phyloP scores from a whole-genome alignment of 164 flowering plant genomes.

The Umbellularia californica region DNA sequence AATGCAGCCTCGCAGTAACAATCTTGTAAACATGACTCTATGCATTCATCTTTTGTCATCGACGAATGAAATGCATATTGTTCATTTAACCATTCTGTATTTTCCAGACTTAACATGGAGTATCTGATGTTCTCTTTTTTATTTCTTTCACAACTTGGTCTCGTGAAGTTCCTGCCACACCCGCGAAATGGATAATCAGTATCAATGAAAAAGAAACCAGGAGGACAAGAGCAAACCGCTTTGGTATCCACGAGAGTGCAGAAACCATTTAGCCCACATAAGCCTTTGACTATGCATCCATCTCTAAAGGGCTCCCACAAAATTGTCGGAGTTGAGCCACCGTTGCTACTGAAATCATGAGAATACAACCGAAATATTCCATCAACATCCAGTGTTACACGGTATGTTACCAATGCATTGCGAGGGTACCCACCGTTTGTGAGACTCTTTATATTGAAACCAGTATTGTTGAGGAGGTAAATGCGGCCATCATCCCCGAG shows the following conservation, averaged over 20 bases:
- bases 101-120: not conserved
- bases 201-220: not conserved
- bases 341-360: not conserved
- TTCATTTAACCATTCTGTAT: constrained; percentile 28
- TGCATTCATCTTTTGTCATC: constrained; percentile 26
- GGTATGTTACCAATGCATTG: not conserved
- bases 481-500: not conserved
- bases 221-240: constrained; percentile 30
- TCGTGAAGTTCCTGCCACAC: constrained; percentile 26
- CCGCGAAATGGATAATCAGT: constrained; percentile 17
- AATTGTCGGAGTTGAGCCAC: not conserved
- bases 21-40: constrained; percentile 30
- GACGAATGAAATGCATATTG: not conserved
- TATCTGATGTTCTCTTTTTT: constrained; percentile 4
- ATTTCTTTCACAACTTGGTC: constrained; percentile 9
- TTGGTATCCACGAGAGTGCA: not conserved
- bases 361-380: constrained; percentile 10
- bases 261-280: constrained; percentile 18
- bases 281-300: constrained; percentile 5
- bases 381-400: constrained; percentile 4
- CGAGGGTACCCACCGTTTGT: not conserved
- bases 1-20: constrained; percentile 33
- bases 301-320: not conserved
- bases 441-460: not conserved
- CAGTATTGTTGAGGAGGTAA: not conserved